Percentiles rank a stretch among this genome's conserved stretches.
Conservation (phyloP, 78 protist genomes). For the Cavenderia fasciculata region DNA sequence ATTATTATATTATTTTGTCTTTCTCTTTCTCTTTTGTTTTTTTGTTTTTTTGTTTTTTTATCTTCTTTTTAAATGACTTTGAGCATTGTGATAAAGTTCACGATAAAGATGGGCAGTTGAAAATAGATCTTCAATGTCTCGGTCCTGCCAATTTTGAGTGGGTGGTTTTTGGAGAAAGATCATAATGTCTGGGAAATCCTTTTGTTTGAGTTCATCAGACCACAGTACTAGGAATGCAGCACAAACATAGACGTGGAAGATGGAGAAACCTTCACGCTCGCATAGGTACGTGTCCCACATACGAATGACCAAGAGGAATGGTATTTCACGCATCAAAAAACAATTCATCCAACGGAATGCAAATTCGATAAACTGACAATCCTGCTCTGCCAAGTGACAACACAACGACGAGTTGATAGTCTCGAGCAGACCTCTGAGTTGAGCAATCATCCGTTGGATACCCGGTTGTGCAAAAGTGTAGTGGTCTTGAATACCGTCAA, state of each 20-base stretch:
- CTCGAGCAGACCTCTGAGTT: constrained; percentile 75
- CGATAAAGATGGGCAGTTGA: constrained; percentile 63
- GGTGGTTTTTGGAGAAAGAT: constrained; percentile 92
- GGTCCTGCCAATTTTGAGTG: constrained; percentile 87
- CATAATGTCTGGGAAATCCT: constrained; percentile 89
- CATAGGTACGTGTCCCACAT: constrained; percentile 94
- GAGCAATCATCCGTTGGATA: constrained; percentile 89
- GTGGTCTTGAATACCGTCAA: constrained; percentile 94
- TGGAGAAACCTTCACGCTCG: constrained; percentile 46
- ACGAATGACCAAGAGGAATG: constrained; percentile 77
- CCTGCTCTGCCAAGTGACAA: constrained; percentile 81
- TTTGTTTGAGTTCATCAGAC: constrained; percentile 59
- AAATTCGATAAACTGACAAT: constrained; percentile 90
- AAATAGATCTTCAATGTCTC: constrained; percentile 88
- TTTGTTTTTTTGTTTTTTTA: too few species aligned
- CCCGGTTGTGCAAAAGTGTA: constrained; percentile 97
- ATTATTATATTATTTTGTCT: too few species aligned
- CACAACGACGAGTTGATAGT: constrained; percentile 73
- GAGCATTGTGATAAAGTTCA: constrained; percentile 56
- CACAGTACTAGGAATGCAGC: constrained; percentile 93
- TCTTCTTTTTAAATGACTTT: constrained; percentile 64
- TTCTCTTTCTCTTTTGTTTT: too few species aligned
- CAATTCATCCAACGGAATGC: constrained; percentile 99
- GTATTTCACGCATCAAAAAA: constrained; percentile 93
- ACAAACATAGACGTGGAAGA: constrained; percentile 96